Evolutionary conservation across 805 yeast genomes (phyloP).

Genomic region (Pichia thaimueangensis): DNA sequence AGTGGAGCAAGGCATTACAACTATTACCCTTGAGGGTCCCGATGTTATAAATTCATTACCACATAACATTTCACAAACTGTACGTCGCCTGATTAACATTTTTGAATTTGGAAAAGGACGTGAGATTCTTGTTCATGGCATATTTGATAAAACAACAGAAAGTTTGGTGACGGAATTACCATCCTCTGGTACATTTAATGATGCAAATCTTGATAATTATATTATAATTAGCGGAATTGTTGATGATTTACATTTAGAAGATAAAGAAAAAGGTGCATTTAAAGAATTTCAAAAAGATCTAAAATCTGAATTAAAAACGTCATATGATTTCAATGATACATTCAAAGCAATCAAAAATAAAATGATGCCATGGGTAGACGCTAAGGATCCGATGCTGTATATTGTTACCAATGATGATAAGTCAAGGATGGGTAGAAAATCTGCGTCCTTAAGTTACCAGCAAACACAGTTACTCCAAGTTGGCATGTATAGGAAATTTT

Average conservation of each 20-base stretch:
- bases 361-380: slow-evolving; percentile 24
- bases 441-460: slow-evolving; percentile 32
- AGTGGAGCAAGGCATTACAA: no score
- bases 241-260: slow-evolving; percentile 39
- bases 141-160: slow-evolving; percentile 24
- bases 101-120: slow-evolving; percentile 48
- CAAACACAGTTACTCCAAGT: slow-evolving; percentile 49
- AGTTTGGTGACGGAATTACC: slow-evolving; percentile 7
- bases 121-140: slow-evolving; percentile 54
- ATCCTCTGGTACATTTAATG: not conserved
- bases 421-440: slow-evolving; percentile 39
- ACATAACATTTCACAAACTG: slow-evolving; percentile 17
- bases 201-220: slow-evolving; percentile 19
- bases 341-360: slow-evolving; percentile 10
- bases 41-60: not conserved
- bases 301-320: slow-evolving; percentile 4
- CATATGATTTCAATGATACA: slow-evolving; percentile 19
- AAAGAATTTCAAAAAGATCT: slow-evolving; percentile 21
- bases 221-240: slow-evolving; percentile 59
- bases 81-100: slow-evolving; percentile 37
- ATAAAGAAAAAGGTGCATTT: slow-evolving; percentile 14
- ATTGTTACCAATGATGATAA: slow-evolving; percentile 51
- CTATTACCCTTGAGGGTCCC: no score
- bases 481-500: slow-evolving; percentile 47
- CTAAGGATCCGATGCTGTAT: slow-evolving; percentile 21